Evolutionary conservation across 257 asterid species (phyloP), one percentile per base, ranked within the genome.

Genomic region (Nicotiana sylvestris): DNA sequence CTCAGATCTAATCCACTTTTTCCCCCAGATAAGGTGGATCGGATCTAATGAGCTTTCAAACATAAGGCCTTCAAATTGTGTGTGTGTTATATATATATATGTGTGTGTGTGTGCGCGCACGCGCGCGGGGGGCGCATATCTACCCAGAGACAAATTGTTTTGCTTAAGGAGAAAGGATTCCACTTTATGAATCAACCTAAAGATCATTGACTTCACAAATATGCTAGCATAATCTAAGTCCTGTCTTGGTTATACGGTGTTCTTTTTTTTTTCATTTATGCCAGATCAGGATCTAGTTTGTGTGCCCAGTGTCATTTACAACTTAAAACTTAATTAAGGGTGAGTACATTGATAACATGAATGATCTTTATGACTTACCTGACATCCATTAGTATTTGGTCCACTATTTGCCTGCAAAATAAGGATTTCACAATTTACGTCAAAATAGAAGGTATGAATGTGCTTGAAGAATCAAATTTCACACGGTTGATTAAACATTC

Each of bases 331-430:
- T 18, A 53, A 29, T 67, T n/a, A 53, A 30, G 76, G 76, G 13
- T 16, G 49, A 67, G 51, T 27, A 49, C 5, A 39, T 43, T 35
- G 58, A 30, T 68, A 16, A 83, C 78, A 9, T 64, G 35, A 81
- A 77, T 46, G 30, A 69, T 43, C 76, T 79, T 86, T 84, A 80
- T 58, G 17, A 43, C 81, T 84, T 87, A 95, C 99, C 97, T 95
- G 99, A 88, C 96, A 95, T 15, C 98, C 99, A 82, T 95, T 94
- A 30, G 97, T 83, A 83, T 89, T 88, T 55, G 92, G 96, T 70
- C 97, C 99, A 68, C 97, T 95, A 83, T 95, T 95, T 85, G 99
- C 99, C 99, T 95, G 98, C 84, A 86, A 84, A 87, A 83, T 51
- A 58, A 83, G 62, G 51, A 56, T 76, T 66, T 51, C 61, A 5